Percentiles rank a stretch among this genome's conserved stretches.
Evolutionary conservation across 768 basidiomycete species (phyloP).

Genomic region (Leccinellum luteum): DNA sequence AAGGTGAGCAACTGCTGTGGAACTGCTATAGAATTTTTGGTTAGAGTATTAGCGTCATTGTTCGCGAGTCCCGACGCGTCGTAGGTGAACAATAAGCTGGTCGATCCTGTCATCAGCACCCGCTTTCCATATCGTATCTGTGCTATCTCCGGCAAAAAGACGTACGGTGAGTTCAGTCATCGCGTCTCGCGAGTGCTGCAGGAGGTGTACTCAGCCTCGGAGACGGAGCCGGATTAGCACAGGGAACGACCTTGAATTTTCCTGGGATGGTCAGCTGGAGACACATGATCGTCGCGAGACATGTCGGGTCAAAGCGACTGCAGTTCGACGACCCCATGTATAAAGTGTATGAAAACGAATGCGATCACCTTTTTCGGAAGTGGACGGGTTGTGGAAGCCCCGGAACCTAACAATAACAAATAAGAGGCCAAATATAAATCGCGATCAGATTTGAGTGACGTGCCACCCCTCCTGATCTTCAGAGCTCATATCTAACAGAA

Average conservation of each 20-base stretch:
- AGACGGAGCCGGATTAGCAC: conserved; percentile 66
- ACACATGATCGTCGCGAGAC: conserved; percentile 62
- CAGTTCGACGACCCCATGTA: conserved; percentile 70
- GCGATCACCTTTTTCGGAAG: no score
- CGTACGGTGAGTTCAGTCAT: conserved; percentile 55
- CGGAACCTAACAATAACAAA: conserved; percentile 20
- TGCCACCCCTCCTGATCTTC: neutral
- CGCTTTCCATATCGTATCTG: conserved; percentile 74
- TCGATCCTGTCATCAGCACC: conserved; percentile 51
- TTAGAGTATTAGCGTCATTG: no score
- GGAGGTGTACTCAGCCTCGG: conserved; percentile 33
- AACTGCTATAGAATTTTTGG: neutral
- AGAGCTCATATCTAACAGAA: neutral
- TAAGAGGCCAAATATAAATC: neutral
- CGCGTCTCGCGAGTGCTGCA: neutral
- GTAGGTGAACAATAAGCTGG: conserved; percentile 70
- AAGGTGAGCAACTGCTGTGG: conserved; percentile 55
- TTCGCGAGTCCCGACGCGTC: neutral
- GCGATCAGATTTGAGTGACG: neutral
- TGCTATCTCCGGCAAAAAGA: conserved; percentile 76
- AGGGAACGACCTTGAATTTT: conserved; percentile 60
- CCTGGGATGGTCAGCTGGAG: conserved; percentile 69
- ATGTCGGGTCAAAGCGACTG: conserved; percentile 64
- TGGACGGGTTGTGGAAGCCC: conserved; percentile 3
- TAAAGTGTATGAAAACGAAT: conserved; percentile 33